These are phyloP conservation scores for Colletotrichum caudatum DNA, from an alignment of 2,329 filamentous ascomycete genomes.

Conservation along the genomic window DNA sequence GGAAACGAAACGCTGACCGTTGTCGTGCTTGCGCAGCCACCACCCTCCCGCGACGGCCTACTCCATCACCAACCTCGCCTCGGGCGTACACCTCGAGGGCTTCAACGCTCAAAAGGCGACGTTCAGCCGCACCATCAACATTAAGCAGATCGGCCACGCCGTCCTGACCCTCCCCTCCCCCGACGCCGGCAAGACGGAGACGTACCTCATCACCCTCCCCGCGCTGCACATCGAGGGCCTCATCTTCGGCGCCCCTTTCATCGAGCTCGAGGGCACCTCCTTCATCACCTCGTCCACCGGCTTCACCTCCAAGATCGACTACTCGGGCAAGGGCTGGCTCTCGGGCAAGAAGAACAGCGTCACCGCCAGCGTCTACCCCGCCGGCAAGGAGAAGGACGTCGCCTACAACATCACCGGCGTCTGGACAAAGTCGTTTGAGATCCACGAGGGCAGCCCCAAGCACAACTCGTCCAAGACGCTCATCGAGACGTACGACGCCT, in stretches of 20 bases:
- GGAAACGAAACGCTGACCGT: not conserved
- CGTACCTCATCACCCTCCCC: conserved; percentile 91
- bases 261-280: conserved; percentile 87
- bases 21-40: conserved; percentile 64
- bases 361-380: conserved; percentile 77
- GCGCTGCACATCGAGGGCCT: conserved; percentile 94
- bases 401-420: conserved; percentile 88
- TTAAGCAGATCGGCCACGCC: conserved; percentile 95
- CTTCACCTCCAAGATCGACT: conserved; percentile 90
- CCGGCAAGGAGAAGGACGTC: conserved; percentile 78
- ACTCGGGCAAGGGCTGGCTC: conserved; percentile 93
- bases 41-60: conserved; percentile 97
- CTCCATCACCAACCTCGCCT: conserved; percentile 86
- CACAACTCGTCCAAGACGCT: conserved; percentile 62
- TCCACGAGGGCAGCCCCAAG: conserved; percentile 74
- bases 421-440: conserved; percentile 87
- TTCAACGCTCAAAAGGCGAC: conserved; percentile 98
- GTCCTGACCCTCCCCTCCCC: conserved; percentile 77
- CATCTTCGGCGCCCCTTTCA: conserved; percentile 86
- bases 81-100: conserved; percentile 83
- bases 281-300: conserved; percentile 90
- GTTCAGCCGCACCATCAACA: conserved; percentile 91
- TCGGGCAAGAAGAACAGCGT: conserved; percentile 97
- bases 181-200: conserved; percentile 63
- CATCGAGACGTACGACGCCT: conserved; percentile 72